These are phyloP conservation scores for Cystobasidium slooffiae DNA, from an alignment of 1,284 basidiomycete genomes.

Conservation along the genomic window DNA sequence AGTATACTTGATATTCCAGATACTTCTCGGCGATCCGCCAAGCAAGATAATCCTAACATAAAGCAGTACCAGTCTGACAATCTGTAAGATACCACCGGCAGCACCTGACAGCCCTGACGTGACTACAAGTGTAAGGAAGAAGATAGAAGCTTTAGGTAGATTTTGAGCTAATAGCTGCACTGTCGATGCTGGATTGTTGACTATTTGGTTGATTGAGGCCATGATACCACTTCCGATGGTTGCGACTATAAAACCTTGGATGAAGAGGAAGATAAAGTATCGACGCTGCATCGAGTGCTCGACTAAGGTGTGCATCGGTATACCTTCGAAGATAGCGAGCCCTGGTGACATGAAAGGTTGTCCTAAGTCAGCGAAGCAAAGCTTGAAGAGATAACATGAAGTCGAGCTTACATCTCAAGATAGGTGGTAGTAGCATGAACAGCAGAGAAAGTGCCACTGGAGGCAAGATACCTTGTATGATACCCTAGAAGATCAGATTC, in stretches of 20 bases:
- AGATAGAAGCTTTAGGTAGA: constrained; percentile 82
- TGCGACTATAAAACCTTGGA: constrained; percentile 88
- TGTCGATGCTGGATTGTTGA: constrained; percentile 64
- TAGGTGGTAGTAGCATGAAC: constrained; percentile 87
- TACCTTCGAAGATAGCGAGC: constrained; percentile 77
- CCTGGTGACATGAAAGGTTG: constrained; percentile 59
- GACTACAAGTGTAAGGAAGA: constrained; percentile 83
- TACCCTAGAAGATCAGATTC: constrained; percentile 61
- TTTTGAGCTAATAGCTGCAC: constrained; percentile 69
- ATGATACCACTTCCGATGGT: constrained; percentile 81
- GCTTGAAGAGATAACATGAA: too few relatives aligned
- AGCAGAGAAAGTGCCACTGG: constrained; percentile 82
- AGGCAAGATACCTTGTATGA: constrained; percentile 89
- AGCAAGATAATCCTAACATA: constrained; percentile 83
- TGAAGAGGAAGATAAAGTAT: constrained; percentile 88
- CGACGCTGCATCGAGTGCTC: constrained; percentile 90
- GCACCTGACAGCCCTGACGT: constrained; percentile 55
- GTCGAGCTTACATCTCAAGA: constrained; percentile 75
- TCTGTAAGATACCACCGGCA: constrained; percentile 71
- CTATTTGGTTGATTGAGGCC: constrained; percentile 67
- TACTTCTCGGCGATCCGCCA: constrained; percentile 84
- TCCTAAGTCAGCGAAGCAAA: too few relatives aligned
- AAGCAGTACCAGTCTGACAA: constrained; percentile 75
- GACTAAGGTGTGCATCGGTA: constrained; percentile 76
- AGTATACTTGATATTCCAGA: constrained; percentile 76